phyloP scores from a whole-genome alignment of 495 filamentous ascomycete genomes.

The Talaromyces borbonicus region DNA sequence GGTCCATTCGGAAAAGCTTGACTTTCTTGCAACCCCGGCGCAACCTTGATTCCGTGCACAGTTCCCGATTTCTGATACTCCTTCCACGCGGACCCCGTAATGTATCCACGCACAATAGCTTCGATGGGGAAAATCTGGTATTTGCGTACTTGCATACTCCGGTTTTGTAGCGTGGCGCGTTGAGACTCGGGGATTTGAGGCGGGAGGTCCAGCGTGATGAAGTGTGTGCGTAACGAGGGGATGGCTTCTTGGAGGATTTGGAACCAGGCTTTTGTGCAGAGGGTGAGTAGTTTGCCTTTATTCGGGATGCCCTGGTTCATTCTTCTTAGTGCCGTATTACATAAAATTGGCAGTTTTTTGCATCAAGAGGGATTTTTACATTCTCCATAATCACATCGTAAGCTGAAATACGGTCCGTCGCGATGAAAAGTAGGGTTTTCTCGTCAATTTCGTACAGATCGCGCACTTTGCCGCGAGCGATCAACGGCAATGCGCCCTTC shows the following conservation, averaged over 20 bases:
- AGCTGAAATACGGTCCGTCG: slow-evolving; percentile 87
- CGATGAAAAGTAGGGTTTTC: slow-evolving; percentile 73
- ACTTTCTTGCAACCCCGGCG: slow-evolving; percentile 60
- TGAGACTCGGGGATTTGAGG: slow-evolving; percentile 38
- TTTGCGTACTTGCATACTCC: slow-evolving; percentile 76
- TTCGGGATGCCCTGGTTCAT: slow-evolving; percentile 57
- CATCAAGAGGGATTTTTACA: slow-evolving; percentile 29
- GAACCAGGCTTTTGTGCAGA: slow-evolving; percentile 83
- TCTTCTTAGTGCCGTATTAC: slow-evolving; percentile 4
- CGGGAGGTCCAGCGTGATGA: slow-evolving; percentile 61
- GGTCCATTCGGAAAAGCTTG: slow-evolving; percentile 58
- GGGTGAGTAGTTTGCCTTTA: slow-evolving; percentile 79
- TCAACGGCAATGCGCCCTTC: slow-evolving; percentile 39
- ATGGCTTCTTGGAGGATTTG: slow-evolving; percentile 52
- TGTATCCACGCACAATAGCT: slow-evolving; percentile 85
- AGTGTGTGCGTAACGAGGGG: slow-evolving; percentile 65
- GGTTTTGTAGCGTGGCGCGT: slow-evolving; percentile 45
- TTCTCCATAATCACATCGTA: slow-evolving; percentile 90
- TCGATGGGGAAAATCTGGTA: slow-evolving; percentile 80
- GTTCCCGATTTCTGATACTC: slow-evolving; percentile 69
- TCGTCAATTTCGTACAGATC: slow-evolving; percentile 71
- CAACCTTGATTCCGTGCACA: slow-evolving; percentile 65
- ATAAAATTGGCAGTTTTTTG: not conserved
- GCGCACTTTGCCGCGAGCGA: slow-evolving; percentile 69
- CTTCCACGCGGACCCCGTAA: slow-evolving; percentile 86